phyloP scores from a whole-genome alignment of 345 rosid species.

The Geranium rotundifolium region DNA sequence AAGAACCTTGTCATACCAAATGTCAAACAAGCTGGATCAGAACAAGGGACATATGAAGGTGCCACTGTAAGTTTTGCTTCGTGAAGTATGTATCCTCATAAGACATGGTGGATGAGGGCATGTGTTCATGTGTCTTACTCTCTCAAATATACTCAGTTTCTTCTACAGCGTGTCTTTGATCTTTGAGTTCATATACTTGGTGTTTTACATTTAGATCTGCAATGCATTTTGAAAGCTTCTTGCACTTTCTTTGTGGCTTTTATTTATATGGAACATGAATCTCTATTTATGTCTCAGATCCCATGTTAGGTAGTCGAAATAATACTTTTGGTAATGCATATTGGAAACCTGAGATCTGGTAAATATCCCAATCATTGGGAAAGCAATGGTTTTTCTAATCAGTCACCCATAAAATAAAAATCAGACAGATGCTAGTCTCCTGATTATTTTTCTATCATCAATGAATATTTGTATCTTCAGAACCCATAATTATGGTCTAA shows the following conservation, averaged over 20 bases:
- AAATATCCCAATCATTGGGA: no score
- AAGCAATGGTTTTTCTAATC: no score
- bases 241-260: not conserved
- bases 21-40: constrained; percentile 78
- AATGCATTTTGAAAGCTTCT: not conserved
- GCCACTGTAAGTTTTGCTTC: constrained; percentile 74
- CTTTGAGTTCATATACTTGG: not conserved
- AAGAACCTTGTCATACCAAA: constrained; percentile 77
- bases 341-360: no score
- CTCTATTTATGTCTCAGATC: not conserved
- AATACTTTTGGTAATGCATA: not conserved
- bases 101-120: not conserved
- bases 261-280: not conserved
- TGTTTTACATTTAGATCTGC: not conserved
- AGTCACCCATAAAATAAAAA: no score
- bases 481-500: no score
- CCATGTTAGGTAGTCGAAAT: not conserved
- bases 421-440: no score
- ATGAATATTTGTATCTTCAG: no score
- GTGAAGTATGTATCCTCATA: not conserved
- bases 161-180: not conserved
- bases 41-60: constrained; percentile 93
- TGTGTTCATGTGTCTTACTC: not conserved
- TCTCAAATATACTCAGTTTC: not conserved
- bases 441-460: no score